phyloP scores from a whole-genome alignment of 192 early-diverging fungal species.

The Dissophora globulifera region DNA sequence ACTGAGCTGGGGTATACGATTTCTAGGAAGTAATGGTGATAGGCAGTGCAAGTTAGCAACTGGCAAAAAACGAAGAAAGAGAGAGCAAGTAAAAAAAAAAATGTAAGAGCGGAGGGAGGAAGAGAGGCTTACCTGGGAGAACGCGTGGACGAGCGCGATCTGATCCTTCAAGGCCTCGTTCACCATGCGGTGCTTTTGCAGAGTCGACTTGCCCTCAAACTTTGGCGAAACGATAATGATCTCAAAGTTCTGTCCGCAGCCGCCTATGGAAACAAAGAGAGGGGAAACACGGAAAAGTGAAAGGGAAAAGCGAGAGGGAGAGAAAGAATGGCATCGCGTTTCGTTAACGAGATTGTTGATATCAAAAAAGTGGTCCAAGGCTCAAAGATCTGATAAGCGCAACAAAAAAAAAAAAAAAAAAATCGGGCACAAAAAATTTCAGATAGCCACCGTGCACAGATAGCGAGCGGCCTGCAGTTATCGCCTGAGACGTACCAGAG shows the following conservation, averaged over 20 bases:
- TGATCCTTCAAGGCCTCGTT: conserved; percentile 84
- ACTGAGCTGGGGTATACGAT: conserved; percentile 75
- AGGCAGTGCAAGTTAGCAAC: too few species aligned
- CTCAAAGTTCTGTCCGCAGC: conserved; percentile 87
- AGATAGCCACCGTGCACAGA: conserved; percentile 1
- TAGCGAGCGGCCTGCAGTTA: too few species aligned
- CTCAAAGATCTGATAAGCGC: conserved; percentile 28
- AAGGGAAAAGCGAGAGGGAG: too few species aligned
- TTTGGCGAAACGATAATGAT: conserved; percentile 77
- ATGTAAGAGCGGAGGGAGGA: too few species aligned
- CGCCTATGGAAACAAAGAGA: too few species aligned
- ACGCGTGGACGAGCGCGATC: conserved; percentile 85
- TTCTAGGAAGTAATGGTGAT: too few species aligned
- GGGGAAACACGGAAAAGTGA: too few species aligned
- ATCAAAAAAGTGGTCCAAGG: neutral
- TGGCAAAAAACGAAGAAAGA: too few species aligned
- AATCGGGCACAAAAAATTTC: too few species aligned
- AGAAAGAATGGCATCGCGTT: too few species aligned
- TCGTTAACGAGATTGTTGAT: too few species aligned
- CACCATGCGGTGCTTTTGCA: conserved; percentile 83
- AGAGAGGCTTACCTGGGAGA: conserved; percentile 72
- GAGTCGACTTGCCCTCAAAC: conserved; percentile 76
- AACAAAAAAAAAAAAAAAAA: conserved; percentile 11
- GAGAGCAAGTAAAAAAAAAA: too few species aligned
- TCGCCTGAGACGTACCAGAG: conserved; percentile 48